A percentile compares a stretch with the other conserved stretches of the same genome.
These are phyloP conservation scores for Mucor ambiguus DNA, from an alignment of 371 early-diverging fungal genomes.

Conservation along the genomic window DNA sequence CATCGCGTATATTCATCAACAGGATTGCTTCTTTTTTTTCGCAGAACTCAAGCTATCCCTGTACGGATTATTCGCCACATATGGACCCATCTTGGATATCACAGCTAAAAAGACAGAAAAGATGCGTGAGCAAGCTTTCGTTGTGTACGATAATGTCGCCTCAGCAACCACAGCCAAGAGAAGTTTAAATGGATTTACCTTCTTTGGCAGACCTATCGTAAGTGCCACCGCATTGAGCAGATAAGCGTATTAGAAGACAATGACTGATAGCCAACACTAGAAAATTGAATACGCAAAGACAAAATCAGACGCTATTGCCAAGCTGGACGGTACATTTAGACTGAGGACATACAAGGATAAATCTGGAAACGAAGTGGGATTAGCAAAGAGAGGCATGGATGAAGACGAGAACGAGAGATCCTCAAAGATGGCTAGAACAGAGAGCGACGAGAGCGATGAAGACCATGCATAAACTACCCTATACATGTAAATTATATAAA, in stretches of 20 bases:
- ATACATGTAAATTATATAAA: neutral
- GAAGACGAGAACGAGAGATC: slow-evolving; percentile 24
- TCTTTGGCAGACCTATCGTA: slow-evolving; percentile 81
- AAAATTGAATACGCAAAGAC: slow-evolving; percentile 77
- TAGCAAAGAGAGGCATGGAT: slow-evolving; percentile 30
- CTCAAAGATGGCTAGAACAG: slow-evolving; percentile 30
- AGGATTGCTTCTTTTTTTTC: neutral
- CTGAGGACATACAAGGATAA: slow-evolving; percentile 32
- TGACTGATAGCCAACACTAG: slow-evolving; percentile 36
- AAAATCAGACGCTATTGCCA: slow-evolving; percentile 76
- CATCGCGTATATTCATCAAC: neutral
- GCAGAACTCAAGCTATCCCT: slow-evolving; percentile 69
- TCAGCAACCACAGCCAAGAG: slow-evolving; percentile 77
- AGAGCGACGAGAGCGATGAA: slow-evolving; percentile 33
- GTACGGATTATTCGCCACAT: slow-evolving; percentile 77
- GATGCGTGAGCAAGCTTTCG: slow-evolving; percentile 96
- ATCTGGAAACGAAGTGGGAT: slow-evolving; percentile 7
- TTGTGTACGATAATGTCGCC: slow-evolving; percentile 81
- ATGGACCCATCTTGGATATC: slow-evolving; percentile 90
- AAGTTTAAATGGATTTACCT: slow-evolving; percentile 74
- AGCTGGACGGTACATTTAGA: slow-evolving; percentile 67
- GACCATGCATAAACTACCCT: slow-evolving; percentile 28
- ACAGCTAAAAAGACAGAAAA: slow-evolving; percentile 71
- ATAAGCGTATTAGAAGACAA: neutral
- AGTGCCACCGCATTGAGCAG: slow-evolving; percentile 10